Base-by-base conservation (phyloP, 1,284 basidiomycete genomes). In the Leccinum fallax region DNA sequence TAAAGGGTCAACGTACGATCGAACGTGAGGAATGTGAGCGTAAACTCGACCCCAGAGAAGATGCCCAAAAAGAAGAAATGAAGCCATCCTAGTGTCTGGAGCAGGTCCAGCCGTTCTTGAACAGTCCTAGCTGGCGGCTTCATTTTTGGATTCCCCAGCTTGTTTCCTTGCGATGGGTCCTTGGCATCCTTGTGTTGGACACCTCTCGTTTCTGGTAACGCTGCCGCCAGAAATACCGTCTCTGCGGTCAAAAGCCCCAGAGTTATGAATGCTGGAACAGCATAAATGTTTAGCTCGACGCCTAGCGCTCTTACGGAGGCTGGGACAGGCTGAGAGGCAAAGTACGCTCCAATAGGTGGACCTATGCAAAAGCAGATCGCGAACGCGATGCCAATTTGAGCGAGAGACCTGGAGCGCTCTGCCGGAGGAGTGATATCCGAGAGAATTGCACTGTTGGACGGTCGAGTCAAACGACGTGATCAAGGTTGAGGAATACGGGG, bases 11-110 rank as follows among this genome's bases (percentile, higher is more conserved):
- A 82, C 90, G 74, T 73, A 93, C 92, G 76, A 72, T 93, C 92
- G 67, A 92, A 94, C 2, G 92, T 95, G 55, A 96, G 79, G 80
- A 97, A 97, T 0, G 93, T 95, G 30, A 97, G 79, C 0, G 94
- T 96, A 76, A 95, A 96, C 71, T 97, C 94, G 56, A 95, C 88
- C 55, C 94, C 95, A 6, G 94, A 95, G 76, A 97, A 97, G 59
- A 95, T 76, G 49, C 88, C 85, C 60, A 97, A 79, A 80, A 97
- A 97, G 38, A 88, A 75, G 73, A 94, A 90, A 72, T 97, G 95
- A 9, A 91, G 74, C 57, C 77, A 76, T 30, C 88, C 85, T 56
- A 95, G 80, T 3, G 77, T 74, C 67, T 79, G 80, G 43, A 92
- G 81, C 15, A 82, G 71, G 36, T 71, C 63, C 49, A 90, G 71